Conservation (phyloP, 2,329 filamentous ascomycete species). For the Pyricularia sp. region DNA sequence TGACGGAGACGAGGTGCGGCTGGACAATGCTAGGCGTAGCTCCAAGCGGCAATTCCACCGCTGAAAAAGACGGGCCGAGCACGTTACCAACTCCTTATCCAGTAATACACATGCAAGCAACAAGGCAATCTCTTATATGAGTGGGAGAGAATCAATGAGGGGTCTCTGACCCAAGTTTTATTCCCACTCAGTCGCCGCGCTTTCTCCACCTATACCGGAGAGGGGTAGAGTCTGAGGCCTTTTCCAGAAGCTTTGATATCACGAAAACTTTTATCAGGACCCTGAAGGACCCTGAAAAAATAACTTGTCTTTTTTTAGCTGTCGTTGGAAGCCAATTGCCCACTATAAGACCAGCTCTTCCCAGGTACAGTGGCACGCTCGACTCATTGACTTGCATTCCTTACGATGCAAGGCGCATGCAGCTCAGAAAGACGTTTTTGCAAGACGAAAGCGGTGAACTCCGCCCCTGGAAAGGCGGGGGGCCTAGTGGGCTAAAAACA, state of each 20-base stretch:
- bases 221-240: not conserved
- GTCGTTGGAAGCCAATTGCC: not conserved
- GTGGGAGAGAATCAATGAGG: not conserved
- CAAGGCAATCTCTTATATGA: not conserved
- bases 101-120: no score
- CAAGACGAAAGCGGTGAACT: not conserved
- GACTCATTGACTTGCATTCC: not conserved
- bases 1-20: not conserved
- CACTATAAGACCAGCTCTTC: not conserved
- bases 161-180: not conserved
- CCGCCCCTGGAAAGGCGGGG: not conserved
- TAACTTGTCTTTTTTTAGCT: not conserved
- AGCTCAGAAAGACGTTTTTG: not conserved
- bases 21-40: not conserved
- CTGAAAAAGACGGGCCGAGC: not conserved
- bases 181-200: not conserved
- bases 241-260: not conserved
- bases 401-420: not conserved
- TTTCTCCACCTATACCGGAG: not conserved
- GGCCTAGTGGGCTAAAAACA: not conserved
- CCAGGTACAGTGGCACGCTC: not conserved
- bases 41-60: not conserved
- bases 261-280: not conserved
- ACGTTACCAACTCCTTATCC: not conserved
- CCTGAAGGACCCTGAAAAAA: not conserved